Evolutionary conservation across 805 yeast genomes (phyloP), one percentile per base, ranked within the genome.

Genomic region (Candida insectalens): DNA sequence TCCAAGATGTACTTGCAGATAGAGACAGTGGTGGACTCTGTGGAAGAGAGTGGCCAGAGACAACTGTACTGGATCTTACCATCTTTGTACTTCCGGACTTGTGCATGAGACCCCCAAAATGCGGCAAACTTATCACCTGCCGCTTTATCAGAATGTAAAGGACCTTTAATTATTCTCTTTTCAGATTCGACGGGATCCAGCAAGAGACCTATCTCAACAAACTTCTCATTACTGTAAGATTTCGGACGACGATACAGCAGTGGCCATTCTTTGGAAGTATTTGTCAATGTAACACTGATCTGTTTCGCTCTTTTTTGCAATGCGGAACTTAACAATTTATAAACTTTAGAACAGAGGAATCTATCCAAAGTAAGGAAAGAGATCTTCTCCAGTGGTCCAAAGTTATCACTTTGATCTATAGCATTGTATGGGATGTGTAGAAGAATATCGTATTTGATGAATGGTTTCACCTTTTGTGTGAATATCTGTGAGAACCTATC

Each of bases 51-150:
- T 4, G 63, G 57, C 97, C 97, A 92, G 20, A 87, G 80, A 36
- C 92, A 94, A 53, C 95, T 83, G 57, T 92, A 94, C 41, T 75
- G 78, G 39, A 92, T 87, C 4, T 80, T 66, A 25, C 96, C 96
- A 57, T 92, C 95, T 50, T 83, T 87, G 62, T 89, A 92, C 53
- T 92, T 74, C 63, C 99, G 75, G 36, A 92, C 65, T 10, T 92
- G 83, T 0, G 94, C 76, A 43, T 74, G 79, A 7, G 70, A 50
- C 8, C 96, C 96, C 99, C 99, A 92, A 51, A 92, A 88, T 5
- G 72, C 60, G 44, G 82, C 73, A 62, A 92, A 92, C 35, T 69
- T 65, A 5, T 70, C 61, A n/a, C 77, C 72, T 19, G 60, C 73
- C 12, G 67, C 75, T 27, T 62, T 60, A 21, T 74, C 81, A 26